phyloP scores from a whole-genome alignment of 108 stramenopile genomes.

The Skeletonema costatum region DNA sequence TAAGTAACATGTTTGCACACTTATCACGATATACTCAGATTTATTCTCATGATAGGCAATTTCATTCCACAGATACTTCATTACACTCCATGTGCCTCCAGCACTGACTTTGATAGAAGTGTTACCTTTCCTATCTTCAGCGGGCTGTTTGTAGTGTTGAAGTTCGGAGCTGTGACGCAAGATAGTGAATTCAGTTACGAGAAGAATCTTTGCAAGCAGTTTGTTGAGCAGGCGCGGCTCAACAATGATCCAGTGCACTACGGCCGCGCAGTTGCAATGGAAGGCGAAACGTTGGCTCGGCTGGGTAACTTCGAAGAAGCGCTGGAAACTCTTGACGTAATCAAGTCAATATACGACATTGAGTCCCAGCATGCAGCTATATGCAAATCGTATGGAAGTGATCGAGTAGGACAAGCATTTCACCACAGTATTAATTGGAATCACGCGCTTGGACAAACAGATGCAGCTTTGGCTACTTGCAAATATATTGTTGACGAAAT shows the following conservation, averaged over 20 bases:
- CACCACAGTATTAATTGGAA: slow-evolving; percentile 54
- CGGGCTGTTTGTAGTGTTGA: slow-evolving; percentile 57
- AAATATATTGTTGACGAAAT: slow-evolving; percentile 52
- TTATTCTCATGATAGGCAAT: neutral
- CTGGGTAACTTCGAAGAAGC: slow-evolving; percentile 58
- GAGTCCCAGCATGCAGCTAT: slow-evolving; percentile 58
- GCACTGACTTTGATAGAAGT: slow-evolving; percentile 49
- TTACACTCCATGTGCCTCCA: slow-evolving; percentile 31
- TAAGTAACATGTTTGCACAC: slow-evolving; percentile 14
- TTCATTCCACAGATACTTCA: slow-evolving; percentile 37
- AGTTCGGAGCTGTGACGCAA: slow-evolving; percentile 50
- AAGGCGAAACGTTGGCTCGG: slow-evolving; percentile 60
- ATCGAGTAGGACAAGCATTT: slow-evolving; percentile 60
- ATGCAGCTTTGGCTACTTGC: slow-evolving; percentile 53
- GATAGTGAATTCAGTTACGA: slow-evolving; percentile 55
- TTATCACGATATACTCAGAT: neutral
- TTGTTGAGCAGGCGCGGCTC: slow-evolving; percentile 56
- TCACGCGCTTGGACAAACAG: slow-evolving; percentile 31
- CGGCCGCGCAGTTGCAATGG: slow-evolving; percentile 65
- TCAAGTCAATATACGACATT: slow-evolving; percentile 54
- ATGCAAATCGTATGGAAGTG: slow-evolving; percentile 60
- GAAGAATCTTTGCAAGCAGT: slow-evolving; percentile 50
- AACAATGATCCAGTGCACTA: slow-evolving; percentile 63
- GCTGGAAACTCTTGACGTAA: slow-evolving; percentile 40
- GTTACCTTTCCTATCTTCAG: slow-evolving; percentile 67